Evolutionary conservation across 176 grass and related monocot species (phyloP).

Genomic region (Cocos nucifera): DNA sequence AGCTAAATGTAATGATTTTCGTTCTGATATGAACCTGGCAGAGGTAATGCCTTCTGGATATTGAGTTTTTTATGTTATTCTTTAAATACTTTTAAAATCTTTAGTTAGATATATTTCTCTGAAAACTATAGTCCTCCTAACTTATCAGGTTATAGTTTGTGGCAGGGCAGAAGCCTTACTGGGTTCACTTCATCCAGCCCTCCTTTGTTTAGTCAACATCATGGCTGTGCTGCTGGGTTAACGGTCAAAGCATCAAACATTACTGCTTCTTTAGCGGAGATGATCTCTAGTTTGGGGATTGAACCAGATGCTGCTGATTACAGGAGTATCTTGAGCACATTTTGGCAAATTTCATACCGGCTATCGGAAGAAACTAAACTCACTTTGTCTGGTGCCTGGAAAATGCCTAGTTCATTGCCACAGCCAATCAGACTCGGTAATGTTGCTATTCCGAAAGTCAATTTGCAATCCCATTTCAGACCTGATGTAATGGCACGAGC

Average conservation of each 20-base stretch:
- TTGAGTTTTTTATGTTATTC: too few relatives aligned
- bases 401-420: conserved; percentile 29
- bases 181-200: conserved; percentile 42
- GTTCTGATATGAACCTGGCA: conserved; percentile 7
- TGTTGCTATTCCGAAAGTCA: neutral
- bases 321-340: conserved; percentile 42
- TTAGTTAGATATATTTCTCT: too few relatives aligned
- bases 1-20: conserved; percentile 74
- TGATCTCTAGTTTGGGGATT: conserved; percentile 29
- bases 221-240: conserved; percentile 48
- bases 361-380: conserved; percentile 49
- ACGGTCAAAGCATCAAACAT: conserved; percentile 47
- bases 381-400: conserved; percentile 45
- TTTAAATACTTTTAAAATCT: too few relatives aligned
- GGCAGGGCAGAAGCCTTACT: conserved; percentile 51
- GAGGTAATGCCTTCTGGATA: conserved; percentile 45
- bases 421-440: conserved; percentile 17
- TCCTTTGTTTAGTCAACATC: conserved; percentile 45
- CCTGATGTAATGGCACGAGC: neutral
- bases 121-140: conserved; percentile 19
- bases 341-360: conserved; percentile 47
- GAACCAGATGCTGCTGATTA: conserved; percentile 21
- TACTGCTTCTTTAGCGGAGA: conserved; percentile 38
- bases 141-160: conserved; percentile 39
- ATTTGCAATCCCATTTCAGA: conserved; percentile 22